These are phyloP conservation scores for Aspergillus tanneri DNA, from an alignment of 2,329 filamentous ascomycete genomes.

Conservation along the genomic window DNA sequence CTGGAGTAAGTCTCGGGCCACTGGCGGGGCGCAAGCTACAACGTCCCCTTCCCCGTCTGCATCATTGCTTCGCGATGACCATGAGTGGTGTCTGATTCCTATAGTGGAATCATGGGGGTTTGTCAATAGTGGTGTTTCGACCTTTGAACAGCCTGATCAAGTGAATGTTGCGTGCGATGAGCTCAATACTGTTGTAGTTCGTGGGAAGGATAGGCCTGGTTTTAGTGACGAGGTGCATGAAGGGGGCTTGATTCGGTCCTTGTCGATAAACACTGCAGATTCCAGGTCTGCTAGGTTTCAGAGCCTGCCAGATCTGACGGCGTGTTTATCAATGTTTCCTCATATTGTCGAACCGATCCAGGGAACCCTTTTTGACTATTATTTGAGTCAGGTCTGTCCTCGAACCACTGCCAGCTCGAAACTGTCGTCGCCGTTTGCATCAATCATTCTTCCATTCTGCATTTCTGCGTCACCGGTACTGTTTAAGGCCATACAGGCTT, in stretches of 20 bases:
- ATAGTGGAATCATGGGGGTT: slow-evolving; percentile 32
- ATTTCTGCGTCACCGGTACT: slow-evolving; percentile 39
- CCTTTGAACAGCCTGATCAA: slow-evolving; percentile 28
- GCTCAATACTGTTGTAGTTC: slow-evolving; percentile 16
- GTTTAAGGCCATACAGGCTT: slow-evolving; percentile 40
- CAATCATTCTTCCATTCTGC: slow-evolving; percentile 41
- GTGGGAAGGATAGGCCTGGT: not conserved
- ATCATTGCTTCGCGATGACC: slow-evolving; percentile 19
- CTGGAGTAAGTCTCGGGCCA: slow-evolving; percentile 36
- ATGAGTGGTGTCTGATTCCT: slow-evolving; percentile 31
- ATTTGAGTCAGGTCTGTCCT: slow-evolving; percentile 42
- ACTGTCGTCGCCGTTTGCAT: slow-evolving; percentile 39
- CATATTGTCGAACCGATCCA: slow-evolving; percentile 30
- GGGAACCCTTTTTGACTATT: slow-evolving; percentile 40
- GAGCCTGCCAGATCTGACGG: slow-evolving; percentile 11
- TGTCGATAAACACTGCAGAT: not conserved
- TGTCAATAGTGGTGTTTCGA: slow-evolving; percentile 32
- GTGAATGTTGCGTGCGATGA: slow-evolving; percentile 29
- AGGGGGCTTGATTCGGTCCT: slow-evolving; percentile 2
- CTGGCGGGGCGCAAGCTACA: slow-evolving; percentile 20
- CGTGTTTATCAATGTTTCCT: slow-evolving; percentile 30
- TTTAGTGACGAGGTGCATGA: not conserved
- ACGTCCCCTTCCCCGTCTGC: slow-evolving; percentile 18
- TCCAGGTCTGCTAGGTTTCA: not conserved
- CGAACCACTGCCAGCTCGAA: slow-evolving; percentile 40